These are phyloP conservation scores for Microglena sp. DNA, from an alignment of 139 green algal genomes.

Conservation along the genomic window DNA sequence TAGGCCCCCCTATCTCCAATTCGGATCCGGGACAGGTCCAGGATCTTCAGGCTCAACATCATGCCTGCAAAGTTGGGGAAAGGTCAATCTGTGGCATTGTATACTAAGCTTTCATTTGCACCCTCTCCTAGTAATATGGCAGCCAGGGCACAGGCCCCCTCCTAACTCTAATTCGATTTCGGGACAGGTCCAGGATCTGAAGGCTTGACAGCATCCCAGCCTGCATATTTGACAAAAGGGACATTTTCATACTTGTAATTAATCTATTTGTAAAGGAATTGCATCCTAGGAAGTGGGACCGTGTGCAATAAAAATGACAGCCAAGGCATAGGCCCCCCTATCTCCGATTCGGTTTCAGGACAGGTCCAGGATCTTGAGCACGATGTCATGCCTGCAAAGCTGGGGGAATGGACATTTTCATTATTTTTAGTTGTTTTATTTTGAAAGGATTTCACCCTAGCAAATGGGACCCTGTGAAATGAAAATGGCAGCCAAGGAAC, in stretches of 20 bases:
- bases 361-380: slow-evolving; percentile 39
- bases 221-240: slow-evolving; percentile 11
- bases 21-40: slow-evolving; percentile 43
- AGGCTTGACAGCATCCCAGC: slow-evolving; percentile 34
- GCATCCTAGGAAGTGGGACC: too few relatives aligned
- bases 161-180: slow-evolving; percentile 36
- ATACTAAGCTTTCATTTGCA: too few relatives aligned
- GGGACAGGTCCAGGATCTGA: slow-evolving; percentile 36
- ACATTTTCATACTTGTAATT: not conserved
- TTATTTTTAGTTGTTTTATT: not conserved
- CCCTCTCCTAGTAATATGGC: slow-evolving; percentile 26
- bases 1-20: slow-evolving; percentile 32
- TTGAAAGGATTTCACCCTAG: too few relatives aligned
- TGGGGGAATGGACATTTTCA: not conserved
- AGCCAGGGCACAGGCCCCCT: slow-evolving; percentile 31
- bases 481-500: too few relatives aligned
- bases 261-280: too few relatives aligned
- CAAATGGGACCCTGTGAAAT: too few relatives aligned
- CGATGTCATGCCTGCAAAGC: slow-evolving; percentile 34
- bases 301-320: too few relatives aligned
- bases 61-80: too few relatives aligned
- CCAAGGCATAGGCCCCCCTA: slow-evolving; percentile 22
- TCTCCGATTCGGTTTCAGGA: slow-evolving; percentile 39
- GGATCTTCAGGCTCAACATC: slow-evolving; percentile 29
- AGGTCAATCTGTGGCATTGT: too few relatives aligned